Percentiles rank a stretch among this genome's conserved stretches.
Evolutionary conservation across 805 yeast species (phyloP).

Genomic region (Pichia paraexigua): DNA sequence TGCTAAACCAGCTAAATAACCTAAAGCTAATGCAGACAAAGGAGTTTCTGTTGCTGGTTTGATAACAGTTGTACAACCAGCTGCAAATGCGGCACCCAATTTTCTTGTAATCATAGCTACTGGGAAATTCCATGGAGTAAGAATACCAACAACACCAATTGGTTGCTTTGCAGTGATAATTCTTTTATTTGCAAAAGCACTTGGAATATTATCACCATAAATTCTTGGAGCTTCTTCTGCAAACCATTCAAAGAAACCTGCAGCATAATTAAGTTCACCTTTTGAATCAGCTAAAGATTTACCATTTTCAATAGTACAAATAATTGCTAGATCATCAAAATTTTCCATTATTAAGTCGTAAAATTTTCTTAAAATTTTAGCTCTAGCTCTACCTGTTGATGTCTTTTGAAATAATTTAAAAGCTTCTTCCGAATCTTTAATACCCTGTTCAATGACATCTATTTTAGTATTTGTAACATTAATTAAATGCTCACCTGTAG

Average conservation of each 20-base stretch:
- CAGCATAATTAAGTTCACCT: conserved; percentile 58
- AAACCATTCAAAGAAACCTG: conserved; percentile 79
- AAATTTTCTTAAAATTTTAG: conserved; percentile 45
- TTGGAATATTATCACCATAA: conserved; percentile 67
- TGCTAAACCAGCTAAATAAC: conserved; percentile 63
- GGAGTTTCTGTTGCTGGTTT: conserved; percentile 79
- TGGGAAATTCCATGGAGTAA: conserved; percentile 85
- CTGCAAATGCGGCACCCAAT: conserved; percentile 69
- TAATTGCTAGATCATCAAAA: conserved; percentile 54
- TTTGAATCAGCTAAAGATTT: conserved; percentile 58
- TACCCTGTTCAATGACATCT: conserved; percentile 46
- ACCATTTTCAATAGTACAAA: conserved; percentile 74
- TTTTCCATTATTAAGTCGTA: conserved; percentile 64
- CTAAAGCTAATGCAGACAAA: conserved; percentile 70
- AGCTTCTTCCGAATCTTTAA: conserved; percentile 61
- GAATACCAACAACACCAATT: conserved; percentile 75
- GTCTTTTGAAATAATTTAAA: conserved; percentile 54
- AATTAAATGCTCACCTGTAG: conserved; percentile 44
- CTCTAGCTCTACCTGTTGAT: conserved; percentile 50
- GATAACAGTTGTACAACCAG: conserved; percentile 67
- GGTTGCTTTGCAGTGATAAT: conserved; percentile 67
- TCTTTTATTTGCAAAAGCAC: conserved; percentile 42
- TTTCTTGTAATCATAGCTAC: conserved; percentile 75
- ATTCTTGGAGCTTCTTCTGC: conserved; percentile 66
- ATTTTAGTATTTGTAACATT: conserved; percentile 46